phyloP scores from a whole-genome alignment of 2,329 filamentous ascomycete species.

The Cladosporium velox region DNA sequence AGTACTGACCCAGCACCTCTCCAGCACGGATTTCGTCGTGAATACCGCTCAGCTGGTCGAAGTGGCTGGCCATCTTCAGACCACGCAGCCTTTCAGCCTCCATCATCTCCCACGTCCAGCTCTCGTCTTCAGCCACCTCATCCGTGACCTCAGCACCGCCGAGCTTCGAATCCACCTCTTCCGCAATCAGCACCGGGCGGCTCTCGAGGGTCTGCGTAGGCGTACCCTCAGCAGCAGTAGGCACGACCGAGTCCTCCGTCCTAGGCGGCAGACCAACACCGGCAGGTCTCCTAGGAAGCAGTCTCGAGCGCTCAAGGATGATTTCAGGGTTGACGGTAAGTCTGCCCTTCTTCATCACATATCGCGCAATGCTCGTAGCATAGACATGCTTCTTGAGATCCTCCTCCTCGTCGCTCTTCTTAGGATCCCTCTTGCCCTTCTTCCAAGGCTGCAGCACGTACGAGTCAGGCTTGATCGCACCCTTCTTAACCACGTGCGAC shows the following conservation, averaged over 20 bases:
- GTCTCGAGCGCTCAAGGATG: constrained; percentile 67
- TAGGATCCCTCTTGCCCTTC: constrained; percentile 38
- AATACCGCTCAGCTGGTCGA: constrained; percentile 56
- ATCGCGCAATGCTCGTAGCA: constrained; percentile 52
- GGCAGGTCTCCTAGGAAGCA: constrained; percentile 73
- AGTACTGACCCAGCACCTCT: constrained; percentile 34
- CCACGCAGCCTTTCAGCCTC: constrained; percentile 60
- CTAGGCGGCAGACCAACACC: constrained; percentile 45
- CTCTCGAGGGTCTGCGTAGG: constrained; percentile 28
- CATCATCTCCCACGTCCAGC: constrained; percentile 63
- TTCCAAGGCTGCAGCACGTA: constrained; percentile 21
- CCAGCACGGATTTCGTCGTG: constrained; percentile 53
- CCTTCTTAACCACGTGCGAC: constrained; percentile 31
- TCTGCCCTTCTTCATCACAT: constrained; percentile 58
- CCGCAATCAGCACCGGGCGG: constrained; percentile 28
- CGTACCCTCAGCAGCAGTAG: constrained; percentile 24
- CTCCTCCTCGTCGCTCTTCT: constrained; percentile 35
- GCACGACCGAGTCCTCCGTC: constrained; percentile 26
- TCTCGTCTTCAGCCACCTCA: constrained; percentile 34
- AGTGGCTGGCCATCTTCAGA: constrained; percentile 56
- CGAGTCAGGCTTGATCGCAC: constrained; percentile 41
- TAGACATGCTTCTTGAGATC: constrained; percentile 48
- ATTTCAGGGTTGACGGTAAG: constrained; percentile 82
- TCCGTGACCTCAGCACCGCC: constrained; percentile 7
- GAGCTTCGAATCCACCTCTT: constrained; percentile 33